Evolutionary conservation across 2,329 filamentous ascomycete species (phyloP).

Genomic region (Colletotrichum tofieldiae): DNA sequence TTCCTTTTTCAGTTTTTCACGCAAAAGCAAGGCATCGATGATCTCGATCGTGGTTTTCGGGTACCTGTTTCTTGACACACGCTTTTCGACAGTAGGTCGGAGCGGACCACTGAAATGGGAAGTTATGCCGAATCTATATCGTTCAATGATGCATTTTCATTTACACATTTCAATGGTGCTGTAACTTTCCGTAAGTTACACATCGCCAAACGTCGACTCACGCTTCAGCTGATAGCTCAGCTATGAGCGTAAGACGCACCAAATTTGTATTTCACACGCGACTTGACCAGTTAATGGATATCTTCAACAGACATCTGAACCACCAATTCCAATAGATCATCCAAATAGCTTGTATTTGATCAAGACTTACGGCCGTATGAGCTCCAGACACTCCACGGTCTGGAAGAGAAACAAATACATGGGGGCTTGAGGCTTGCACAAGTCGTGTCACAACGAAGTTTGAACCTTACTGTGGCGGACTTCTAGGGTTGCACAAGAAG

Average conservation of each 20-base stretch:
- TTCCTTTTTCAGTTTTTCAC: too few species aligned
- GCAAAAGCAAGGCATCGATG: neutral
- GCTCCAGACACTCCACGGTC: neutral
- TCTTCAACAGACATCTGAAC: neutral
- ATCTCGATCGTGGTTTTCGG: neutral
- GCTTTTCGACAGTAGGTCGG: constrained; percentile 10
- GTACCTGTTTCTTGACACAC: neutral
- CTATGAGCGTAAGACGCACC: neutral
- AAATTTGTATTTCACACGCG: neutral
- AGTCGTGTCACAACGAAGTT: neutral
- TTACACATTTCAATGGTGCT: neutral
- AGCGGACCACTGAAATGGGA: neutral
- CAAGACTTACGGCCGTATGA: neutral
- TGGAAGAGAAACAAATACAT: neutral
- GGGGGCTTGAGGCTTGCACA: neutral
- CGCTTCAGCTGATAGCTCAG: neutral
- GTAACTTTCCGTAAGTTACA: constrained; percentile 24
- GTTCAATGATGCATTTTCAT: neutral
- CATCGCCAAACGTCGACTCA: neutral
- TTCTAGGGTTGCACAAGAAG: neutral
- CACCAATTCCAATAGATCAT: neutral
- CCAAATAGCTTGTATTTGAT: neutral
- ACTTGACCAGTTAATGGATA: neutral
- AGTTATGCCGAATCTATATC: constrained; percentile 13
- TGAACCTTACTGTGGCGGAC: neutral